These are phyloP conservation scores for Eragrostis curvula DNA, from an alignment of 176 grass and related monocot species.

Conservation along the genomic window DNA sequence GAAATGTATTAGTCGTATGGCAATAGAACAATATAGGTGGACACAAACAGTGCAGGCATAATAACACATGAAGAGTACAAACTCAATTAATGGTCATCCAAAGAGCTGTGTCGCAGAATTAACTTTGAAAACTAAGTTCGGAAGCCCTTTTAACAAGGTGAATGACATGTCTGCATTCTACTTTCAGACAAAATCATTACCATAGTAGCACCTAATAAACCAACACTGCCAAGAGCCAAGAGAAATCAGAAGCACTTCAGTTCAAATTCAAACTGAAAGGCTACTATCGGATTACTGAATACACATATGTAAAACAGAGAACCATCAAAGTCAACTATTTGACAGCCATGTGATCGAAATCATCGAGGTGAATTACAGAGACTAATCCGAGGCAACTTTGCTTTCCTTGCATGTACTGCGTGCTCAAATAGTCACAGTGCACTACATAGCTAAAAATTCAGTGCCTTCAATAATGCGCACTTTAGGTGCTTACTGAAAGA, in stretches of 20 bases:
- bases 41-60: background rate
- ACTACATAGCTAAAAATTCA: background rate
- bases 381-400: background rate
- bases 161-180: background rate
- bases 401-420: background rate
- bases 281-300: background rate
- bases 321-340: conserved; percentile 1
- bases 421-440: conserved; percentile 1
- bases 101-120: conserved; percentile 1
- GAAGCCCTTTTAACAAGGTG: background rate
- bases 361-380: background rate
- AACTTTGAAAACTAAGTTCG: background rate
- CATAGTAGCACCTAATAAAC: background rate
- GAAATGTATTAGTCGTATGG: background rate
- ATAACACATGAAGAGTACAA: background rate
- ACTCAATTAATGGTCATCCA: background rate
- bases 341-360: background rate
- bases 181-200: background rate
- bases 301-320: background rate
- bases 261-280: conserved; percentile 6
- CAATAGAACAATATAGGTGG: background rate
- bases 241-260: background rate
- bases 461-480: background rate
- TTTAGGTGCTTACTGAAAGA: background rate
- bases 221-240: background rate